Evolutionary conservation across 306 rosid species (phyloP).

Genomic region (Cotoneaster glaucophyllus): DNA sequence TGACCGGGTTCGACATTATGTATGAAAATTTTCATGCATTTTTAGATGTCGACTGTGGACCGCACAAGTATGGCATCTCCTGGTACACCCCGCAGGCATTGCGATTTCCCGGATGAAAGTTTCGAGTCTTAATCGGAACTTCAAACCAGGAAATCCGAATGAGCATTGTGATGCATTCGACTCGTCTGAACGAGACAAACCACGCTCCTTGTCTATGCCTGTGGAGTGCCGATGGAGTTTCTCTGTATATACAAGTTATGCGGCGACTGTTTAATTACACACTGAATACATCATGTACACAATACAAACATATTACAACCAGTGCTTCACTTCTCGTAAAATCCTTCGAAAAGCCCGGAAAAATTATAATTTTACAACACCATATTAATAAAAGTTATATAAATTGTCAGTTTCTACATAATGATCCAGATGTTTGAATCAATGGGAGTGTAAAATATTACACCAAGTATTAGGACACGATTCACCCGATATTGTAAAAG

Average conservation of each 20-base stretch:
- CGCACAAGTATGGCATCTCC: neutral
- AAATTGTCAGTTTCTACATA: neutral
- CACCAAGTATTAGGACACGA: neutral
- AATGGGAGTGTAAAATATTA: neutral
- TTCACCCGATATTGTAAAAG: constrained; percentile 42
- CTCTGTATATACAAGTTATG: neutral
- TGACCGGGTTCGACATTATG: too few species aligned
- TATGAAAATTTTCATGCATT: neutral
- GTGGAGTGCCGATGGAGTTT: neutral
- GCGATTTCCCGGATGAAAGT: neutral
- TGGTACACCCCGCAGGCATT: neutral
- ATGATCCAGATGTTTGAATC: neutral
- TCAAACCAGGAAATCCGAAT: neutral
- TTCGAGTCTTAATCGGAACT: neutral
- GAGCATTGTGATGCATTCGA: neutral
- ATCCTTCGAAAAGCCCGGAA: neutral
- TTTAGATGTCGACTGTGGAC: neutral
- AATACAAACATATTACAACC: neutral
- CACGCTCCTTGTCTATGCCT: neutral
- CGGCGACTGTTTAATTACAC: neutral
- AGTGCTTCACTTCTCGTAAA: neutral
- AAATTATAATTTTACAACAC: neutral
- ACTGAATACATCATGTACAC: neutral
- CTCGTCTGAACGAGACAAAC: neutral
- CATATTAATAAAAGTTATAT: neutral